phyloP scores from a whole-genome alignment of 345 rosid genomes.

The Eucalyptus paniculata region DNA sequence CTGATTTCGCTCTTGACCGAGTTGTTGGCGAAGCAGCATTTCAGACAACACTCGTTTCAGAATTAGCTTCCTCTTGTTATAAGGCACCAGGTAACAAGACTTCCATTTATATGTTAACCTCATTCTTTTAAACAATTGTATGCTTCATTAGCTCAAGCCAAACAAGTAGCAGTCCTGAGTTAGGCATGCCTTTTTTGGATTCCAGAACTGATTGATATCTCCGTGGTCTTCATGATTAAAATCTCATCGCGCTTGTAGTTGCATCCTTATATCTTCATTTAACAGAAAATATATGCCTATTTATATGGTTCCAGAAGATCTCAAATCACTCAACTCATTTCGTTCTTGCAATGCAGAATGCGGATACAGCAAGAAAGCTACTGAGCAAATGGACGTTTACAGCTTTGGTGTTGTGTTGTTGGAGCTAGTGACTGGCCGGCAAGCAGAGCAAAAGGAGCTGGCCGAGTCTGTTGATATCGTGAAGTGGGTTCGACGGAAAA shows the following conservation, averaged over 20 bases:
- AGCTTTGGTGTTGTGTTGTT: constrained; percentile 78
- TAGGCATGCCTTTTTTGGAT: background rate
- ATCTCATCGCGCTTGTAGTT: background rate
- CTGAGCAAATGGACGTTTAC: constrained; percentile 81
- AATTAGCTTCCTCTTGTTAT: constrained; percentile 48
- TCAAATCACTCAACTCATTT: background rate
- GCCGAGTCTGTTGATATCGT: constrained; percentile 50
- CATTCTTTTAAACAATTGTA: background rate
- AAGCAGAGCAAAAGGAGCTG: constrained; percentile 36
- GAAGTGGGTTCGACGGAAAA: constrained; percentile 84
- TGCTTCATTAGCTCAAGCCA: background rate
- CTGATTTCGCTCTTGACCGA: constrained; percentile 67
- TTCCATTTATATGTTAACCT: background rate
- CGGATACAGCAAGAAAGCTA: constrained; percentile 65
- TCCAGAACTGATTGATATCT: background rate
- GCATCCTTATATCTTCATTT: background rate
- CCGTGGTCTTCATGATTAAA: background rate
- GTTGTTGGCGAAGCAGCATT: constrained; percentile 76
- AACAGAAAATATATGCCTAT: background rate
- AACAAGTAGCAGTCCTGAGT: background rate
- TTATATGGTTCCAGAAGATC: background rate
- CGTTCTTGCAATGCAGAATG: constrained; percentile 39
- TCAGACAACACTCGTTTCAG: constrained; percentile 43
- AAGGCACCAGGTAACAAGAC: constrained; percentile 58
- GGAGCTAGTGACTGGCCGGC: constrained; percentile 72